phyloP scores from a whole-genome alignment of 2,329 filamentous ascomycete species.

The Cytospora piceae region DNA sequence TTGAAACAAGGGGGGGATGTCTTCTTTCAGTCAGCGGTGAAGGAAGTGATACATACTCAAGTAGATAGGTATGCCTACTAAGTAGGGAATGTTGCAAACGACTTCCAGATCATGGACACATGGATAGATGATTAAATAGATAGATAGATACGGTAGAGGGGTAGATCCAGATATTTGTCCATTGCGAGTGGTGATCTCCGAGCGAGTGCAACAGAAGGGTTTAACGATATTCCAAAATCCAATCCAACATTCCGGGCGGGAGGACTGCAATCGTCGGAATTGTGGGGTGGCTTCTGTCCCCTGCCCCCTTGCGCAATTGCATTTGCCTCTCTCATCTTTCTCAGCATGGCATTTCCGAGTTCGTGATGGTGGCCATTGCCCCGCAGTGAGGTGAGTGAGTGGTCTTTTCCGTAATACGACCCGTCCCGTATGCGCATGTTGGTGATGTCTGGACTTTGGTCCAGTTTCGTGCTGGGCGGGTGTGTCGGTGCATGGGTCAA shows the following conservation, averaged over 20 bases:
- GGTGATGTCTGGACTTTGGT: too few species aligned
- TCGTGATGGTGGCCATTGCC: background rate
- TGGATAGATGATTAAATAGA: too few species aligned
- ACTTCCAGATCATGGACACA: too few species aligned
- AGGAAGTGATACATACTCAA: background rate
- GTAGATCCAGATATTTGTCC: background rate
- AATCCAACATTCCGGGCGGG: background rate
- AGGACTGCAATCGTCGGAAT: background rate
- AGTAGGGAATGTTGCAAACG: too few species aligned
- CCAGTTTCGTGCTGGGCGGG: too few species aligned
- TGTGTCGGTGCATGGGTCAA: too few species aligned
- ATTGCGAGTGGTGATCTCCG: background rate
- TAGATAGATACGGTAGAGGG: background rate
- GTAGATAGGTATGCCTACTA: background rate
- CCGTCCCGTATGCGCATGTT: too few species aligned
- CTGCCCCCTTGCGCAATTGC: background rate
- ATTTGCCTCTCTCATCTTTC: background rate
- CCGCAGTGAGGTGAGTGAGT: background rate
- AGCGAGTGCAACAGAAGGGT: background rate
- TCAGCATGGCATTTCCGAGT: background rate
- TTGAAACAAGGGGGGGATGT: slow-evolving; percentile 13
- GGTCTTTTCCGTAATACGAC: background rate
- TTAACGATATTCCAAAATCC: background rate
- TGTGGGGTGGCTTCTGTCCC: background rate
- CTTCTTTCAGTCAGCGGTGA: too few species aligned